Evolutionary conservation across 2,329 filamentous ascomycete genomes (phyloP).

Genomic region (Aspergillus aculeatus): DNA sequence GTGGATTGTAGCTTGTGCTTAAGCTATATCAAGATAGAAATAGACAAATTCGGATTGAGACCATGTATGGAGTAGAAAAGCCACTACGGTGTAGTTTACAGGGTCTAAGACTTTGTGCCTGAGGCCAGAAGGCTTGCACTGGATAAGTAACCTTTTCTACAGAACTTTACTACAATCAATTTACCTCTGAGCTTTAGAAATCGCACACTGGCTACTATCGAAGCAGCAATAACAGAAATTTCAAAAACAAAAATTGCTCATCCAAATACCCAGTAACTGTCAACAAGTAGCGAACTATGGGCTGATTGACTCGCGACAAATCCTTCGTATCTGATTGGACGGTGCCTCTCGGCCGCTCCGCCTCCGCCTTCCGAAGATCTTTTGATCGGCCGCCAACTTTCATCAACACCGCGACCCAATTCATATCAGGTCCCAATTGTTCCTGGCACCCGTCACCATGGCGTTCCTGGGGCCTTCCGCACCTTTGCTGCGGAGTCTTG

Average conservation of each 20-base stretch:
- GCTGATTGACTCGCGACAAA: slow-evolving; percentile 14
- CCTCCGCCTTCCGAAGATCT: slow-evolving; percentile 14
- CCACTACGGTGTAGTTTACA: no score
- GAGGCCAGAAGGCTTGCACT: no score
- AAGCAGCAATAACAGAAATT: neutral
- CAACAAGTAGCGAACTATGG: neutral
- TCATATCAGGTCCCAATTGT: slow-evolving; percentile 3
- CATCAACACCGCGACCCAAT: neutral
- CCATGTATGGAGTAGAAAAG: no score
- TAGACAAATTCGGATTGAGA: no score
- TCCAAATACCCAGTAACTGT: neutral
- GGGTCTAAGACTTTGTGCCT: no score
- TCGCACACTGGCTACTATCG: neutral
- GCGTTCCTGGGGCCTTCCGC: slow-evolving; percentile 33
- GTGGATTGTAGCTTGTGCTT: no score
- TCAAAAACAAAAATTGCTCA: no score
- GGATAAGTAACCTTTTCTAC: no score
- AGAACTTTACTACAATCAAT: no score
- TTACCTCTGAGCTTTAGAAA: no score
- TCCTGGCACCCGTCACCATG: slow-evolving; percentile 25
- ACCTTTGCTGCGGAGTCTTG: slow-evolving; percentile 34
- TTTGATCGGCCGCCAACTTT: neutral
- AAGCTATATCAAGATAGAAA: no score
- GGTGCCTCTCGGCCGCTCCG: slow-evolving; percentile 8
- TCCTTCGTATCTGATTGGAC: slow-evolving; percentile 21